Percentiles rank a stretch among this genome's conserved stretches.
Conservation (phyloP, 2,329 filamentous ascomycete genomes). For the Colletotrichum siamense region DNA sequence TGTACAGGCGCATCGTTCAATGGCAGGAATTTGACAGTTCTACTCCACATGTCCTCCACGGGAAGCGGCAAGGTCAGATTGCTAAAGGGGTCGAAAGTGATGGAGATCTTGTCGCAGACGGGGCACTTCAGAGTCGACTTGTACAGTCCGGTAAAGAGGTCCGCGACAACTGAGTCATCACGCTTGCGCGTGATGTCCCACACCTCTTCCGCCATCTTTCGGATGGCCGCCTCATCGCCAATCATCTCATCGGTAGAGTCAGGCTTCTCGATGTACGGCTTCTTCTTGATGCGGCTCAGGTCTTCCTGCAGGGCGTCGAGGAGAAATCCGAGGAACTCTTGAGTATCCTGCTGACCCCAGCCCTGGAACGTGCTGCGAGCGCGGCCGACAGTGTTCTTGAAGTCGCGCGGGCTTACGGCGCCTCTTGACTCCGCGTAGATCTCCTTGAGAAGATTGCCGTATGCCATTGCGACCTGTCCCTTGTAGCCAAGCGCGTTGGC, state of each 20-base stretch:
- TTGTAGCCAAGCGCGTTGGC: slow-evolving; percentile 86
- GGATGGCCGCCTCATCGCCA: slow-evolving; percentile 78
- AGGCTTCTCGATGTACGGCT: slow-evolving; percentile 96
- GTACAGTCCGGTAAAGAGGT: slow-evolving; percentile 97
- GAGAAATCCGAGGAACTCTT: slow-evolving; percentile 94
- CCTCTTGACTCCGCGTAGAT: slow-evolving; percentile 76
- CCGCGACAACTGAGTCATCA: slow-evolving; percentile 94
- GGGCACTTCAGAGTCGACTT: slow-evolving; percentile 97
- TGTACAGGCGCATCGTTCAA: slow-evolving; percentile 73
- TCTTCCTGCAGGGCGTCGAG: slow-evolving; percentile 96
- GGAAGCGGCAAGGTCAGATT: slow-evolving; percentile 91
- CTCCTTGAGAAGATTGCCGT: slow-evolving; percentile 75
- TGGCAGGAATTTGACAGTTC: slow-evolving; percentile 78
- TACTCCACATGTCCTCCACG: slow-evolving; percentile 81
- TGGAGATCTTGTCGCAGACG: slow-evolving; percentile 91
- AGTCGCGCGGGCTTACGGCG: slow-evolving; percentile 79
- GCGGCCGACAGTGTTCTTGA: slow-evolving; percentile 82
- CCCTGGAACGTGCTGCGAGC: slow-evolving; percentile 88
- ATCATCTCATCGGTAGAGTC: slow-evolving; percentile 98
- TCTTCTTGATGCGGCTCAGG: slow-evolving; percentile 90
- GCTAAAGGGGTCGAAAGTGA: slow-evolving; percentile 98
- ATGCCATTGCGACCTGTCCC: slow-evolving; percentile 85
- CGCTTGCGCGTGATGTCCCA: slow-evolving; percentile 91
- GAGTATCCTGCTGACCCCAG: slow-evolving; percentile 95
- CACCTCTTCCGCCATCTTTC: slow-evolving; percentile 83